Evolutionary conservation across 2,329 filamentous ascomycete genomes (phyloP).

Genomic region (Fusarium azukiicola): DNA sequence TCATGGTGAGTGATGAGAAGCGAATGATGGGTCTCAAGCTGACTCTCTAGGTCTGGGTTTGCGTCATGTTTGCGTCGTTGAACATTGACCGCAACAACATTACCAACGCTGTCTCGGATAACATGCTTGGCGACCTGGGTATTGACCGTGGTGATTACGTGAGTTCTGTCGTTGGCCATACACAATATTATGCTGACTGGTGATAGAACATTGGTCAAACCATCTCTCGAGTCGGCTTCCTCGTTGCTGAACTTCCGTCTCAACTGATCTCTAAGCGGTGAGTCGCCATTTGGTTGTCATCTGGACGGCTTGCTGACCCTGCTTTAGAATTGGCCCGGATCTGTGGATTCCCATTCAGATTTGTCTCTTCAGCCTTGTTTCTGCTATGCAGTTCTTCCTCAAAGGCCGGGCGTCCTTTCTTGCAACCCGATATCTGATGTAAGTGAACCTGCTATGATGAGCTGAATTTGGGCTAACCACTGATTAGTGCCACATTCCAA

Average conservation of each 20-base stretch:
- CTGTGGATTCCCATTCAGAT: slow-evolving; percentile 74
- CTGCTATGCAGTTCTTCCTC: slow-evolving; percentile 60
- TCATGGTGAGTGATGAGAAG: slow-evolving; percentile 54
- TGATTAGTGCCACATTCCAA: slow-evolving; percentile 61
- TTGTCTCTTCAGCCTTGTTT: slow-evolving; percentile 58
- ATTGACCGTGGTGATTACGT: slow-evolving; percentile 41
- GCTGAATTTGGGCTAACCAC: not conserved
- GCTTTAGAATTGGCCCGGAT: slow-evolving; percentile 64
- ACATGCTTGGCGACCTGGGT: slow-evolving; percentile 58
- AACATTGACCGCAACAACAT: slow-evolving; percentile 64
- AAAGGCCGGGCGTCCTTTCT: slow-evolving; percentile 58
- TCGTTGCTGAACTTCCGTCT: slow-evolving; percentile 33
- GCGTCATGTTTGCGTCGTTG: slow-evolving; percentile 55
- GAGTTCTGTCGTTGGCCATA: not conserved
- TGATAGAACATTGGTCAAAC: slow-evolving; percentile 38
- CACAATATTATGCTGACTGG: not conserved
- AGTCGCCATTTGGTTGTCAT: not conserved
- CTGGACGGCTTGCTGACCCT: not conserved
- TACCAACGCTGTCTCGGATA: slow-evolving; percentile 60
- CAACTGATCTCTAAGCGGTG: slow-evolving; percentile 36
- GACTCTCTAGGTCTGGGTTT: slow-evolving; percentile 53
- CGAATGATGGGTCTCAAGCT: not conserved
- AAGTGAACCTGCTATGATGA: not conserved
- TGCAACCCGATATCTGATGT: slow-evolving; percentile 57
- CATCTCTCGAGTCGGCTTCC: slow-evolving; percentile 41